Evolutionary conservation across 345 rosid species (phyloP).

Genomic region (Euphorbia pulcherrima): DNA sequence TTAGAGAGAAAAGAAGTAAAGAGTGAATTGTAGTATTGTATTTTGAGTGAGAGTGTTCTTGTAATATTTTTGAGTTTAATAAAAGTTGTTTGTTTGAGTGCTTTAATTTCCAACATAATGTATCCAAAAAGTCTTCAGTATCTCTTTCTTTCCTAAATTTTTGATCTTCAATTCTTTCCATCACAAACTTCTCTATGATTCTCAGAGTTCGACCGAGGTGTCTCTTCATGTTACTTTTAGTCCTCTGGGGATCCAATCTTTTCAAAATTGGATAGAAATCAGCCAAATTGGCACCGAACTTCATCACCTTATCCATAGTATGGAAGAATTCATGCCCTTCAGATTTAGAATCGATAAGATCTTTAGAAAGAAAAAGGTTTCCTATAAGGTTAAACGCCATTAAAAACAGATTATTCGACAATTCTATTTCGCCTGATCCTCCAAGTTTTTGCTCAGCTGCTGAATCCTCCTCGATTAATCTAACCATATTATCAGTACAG

Average conservation of each 20-base stretch:
- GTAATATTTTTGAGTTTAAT: too few species aligned
- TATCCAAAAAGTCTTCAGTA: conserved; percentile 11
- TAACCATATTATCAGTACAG: background rate
- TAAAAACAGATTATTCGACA: background rate
- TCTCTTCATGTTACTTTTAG: conserved; percentile 18
- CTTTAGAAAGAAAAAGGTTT: conserved; percentile 15
- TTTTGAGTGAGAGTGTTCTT: too few species aligned
- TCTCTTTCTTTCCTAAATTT: background rate
- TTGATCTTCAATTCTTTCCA: background rate
- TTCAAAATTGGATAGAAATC: conserved; percentile 1
- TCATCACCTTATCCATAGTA: conserved; percentile 8
- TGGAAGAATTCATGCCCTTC: conserved; percentile 12
- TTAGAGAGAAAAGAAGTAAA: too few species aligned
- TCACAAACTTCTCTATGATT: background rate
- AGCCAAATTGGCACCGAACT: background rate
- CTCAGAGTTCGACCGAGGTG: conserved; percentile 1
- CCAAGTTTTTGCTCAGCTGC: background rate
- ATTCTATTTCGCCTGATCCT: background rate
- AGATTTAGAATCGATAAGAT: conserved; percentile 9
- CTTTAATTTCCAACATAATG: too few species aligned
- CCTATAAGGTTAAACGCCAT: conserved; percentile 9
- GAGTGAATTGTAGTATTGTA: too few species aligned
- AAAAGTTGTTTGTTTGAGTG: too few species aligned
- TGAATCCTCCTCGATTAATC: background rate
- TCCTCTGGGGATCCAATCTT: conserved; percentile 28